phyloP scores from a whole-genome alignment of 768 basidiomycete species.

The Dendrothele bispora region DNA sequence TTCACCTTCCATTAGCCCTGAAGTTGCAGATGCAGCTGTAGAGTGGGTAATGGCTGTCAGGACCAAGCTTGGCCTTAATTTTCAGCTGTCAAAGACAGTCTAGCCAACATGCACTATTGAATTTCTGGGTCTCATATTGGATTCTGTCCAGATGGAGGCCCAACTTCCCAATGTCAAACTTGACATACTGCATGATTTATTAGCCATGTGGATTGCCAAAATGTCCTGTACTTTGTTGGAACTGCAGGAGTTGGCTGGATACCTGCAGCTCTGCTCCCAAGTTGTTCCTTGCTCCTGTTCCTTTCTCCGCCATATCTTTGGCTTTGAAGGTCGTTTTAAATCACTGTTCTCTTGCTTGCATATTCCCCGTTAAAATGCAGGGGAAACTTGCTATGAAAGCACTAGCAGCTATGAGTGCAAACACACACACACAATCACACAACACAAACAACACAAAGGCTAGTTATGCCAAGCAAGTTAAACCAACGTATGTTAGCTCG shows the following conservation, averaged over 20 bases:
- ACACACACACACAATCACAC: too few species aligned
- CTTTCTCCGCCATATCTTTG: constrained; percentile 25
- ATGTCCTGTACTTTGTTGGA: constrained; percentile 19
- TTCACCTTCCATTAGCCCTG: neutral
- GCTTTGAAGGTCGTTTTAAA: constrained; percentile 25
- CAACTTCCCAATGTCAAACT: constrained; percentile 30
- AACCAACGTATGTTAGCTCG: too few species aligned
- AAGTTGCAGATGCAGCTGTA: constrained; percentile 12
- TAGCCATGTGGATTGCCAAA: constrained; percentile 19
- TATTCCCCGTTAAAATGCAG: too few species aligned
- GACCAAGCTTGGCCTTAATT: constrained; percentile 26
- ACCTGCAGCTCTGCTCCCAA: constrained; percentile 30
- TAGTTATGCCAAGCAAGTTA: too few species aligned
- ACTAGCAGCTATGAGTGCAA: too few species aligned
- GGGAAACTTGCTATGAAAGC: too few species aligned
- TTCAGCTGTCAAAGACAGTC: constrained; percentile 24
- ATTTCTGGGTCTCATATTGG: constrained; percentile 26
- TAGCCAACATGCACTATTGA: constrained; percentile 18
- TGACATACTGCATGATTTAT: constrained; percentile 18
- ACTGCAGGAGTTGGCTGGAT: constrained; percentile 30
- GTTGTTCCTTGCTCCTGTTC: constrained; percentile 28
- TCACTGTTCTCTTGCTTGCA: constrained; percentile 15
- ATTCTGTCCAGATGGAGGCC: constrained; percentile 27
- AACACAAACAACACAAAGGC: too few species aligned
- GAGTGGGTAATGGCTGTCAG: constrained; percentile 29